Percentiles rank a stretch among this genome's conserved stretches.
Evolutionary conservation across 2,329 filamentous ascomycete genomes (phyloP).

Genomic region (Alternaria infectoria): DNA sequence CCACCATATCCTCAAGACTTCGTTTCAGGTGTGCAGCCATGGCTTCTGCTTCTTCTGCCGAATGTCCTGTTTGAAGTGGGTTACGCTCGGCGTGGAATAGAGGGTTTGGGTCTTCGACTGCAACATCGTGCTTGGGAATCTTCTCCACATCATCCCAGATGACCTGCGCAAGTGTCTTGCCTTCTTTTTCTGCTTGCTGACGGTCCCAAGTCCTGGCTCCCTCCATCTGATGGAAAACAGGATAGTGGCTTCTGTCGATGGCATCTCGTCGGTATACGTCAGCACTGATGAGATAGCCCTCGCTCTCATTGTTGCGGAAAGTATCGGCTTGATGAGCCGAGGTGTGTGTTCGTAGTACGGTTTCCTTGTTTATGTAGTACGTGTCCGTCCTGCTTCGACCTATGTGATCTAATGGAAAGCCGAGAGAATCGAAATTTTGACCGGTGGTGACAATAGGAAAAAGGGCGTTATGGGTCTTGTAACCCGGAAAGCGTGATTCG

Average conservation of each 20-base stretch:
- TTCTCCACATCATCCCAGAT: slow-evolving; percentile 73
- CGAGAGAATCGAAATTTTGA: slow-evolving; percentile 97
- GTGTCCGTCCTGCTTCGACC: slow-evolving; percentile 89
- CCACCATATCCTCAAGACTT: slow-evolving; percentile 86
- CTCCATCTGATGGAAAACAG: slow-evolving; percentile 99
- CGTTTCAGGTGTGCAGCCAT: slow-evolving; percentile 86
- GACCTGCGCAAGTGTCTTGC: slow-evolving; percentile 60
- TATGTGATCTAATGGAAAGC: slow-evolving; percentile 86
- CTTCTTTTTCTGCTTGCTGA: slow-evolving; percentile 57
- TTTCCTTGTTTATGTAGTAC: slow-evolving; percentile 88
- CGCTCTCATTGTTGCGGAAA: slow-evolving; percentile 73
- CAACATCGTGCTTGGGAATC: slow-evolving; percentile 75
- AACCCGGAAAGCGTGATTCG: slow-evolving; percentile 83
- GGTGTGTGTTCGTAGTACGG: slow-evolving; percentile 89
- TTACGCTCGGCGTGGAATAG: slow-evolving; percentile 79
- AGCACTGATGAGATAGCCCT: slow-evolving; percentile 88
- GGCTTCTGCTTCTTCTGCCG: slow-evolving; percentile 77
- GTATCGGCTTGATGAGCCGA: slow-evolving; percentile 89
- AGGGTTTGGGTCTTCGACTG: slow-evolving; percentile 84
- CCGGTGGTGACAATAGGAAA: slow-evolving; percentile 82
- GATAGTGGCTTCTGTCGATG: slow-evolving; percentile 93
- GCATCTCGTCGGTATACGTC: slow-evolving; percentile 97
- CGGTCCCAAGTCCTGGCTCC: slow-evolving; percentile 90
- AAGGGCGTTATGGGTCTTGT: slow-evolving; percentile 77
- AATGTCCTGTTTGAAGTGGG: slow-evolving; percentile 80